Evolutionary conservation across 1,284 basidiomycete species (phyloP), one percentile per base, ranked within the genome.

Genomic region (Fomitiporia mediterranea): DNA sequence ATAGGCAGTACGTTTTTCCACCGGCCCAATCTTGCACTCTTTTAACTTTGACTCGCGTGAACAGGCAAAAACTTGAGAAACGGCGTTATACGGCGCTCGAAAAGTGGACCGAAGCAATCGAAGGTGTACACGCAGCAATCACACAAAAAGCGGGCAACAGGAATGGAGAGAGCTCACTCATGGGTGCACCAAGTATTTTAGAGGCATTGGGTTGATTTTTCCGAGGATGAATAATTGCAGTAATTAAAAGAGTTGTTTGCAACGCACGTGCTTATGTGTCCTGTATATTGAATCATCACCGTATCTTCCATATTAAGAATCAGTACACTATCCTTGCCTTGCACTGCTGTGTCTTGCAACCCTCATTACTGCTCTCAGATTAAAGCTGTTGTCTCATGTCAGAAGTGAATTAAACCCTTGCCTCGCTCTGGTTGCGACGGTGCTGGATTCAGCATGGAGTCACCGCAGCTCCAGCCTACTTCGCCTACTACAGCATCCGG

Each of bases 41-140:
- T n/a, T n/a, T n/a, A n/a, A 9, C 5, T 30, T 50, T 32, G 23
- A 46, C 35, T 48, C 32, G 28, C 17, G 21, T 56, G 30, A 53
- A 21, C 65, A 95, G 93, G 63, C 85, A 91, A 77, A 86, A 82
- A 62, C 76, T 94, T 46, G 87, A 90, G 67, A 89, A 84, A 71
- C 86, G 85, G 64, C 83, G 93, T 23, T 97, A 96, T 65, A 74
- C 79, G 43, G 91, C 93, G 4, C 72, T 98, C 54, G 80, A 83
- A 56, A 84, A 82, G 62, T 95, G 94, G 91, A 84, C 89, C 1
- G 77, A 80, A 40, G 84, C 91, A 30, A 72, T 97, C 9, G 81
- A 87, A 58, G 73, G 76, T 25, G 80, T 94, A 13, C 89, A 92
- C 63, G 70, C 73, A 21, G 79, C 83, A 21, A 82, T 94, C 34